Evolutionary conservation across 768 basidiomycete genomes (phyloP).

Genomic region (Leccinum disarticulatum): DNA sequence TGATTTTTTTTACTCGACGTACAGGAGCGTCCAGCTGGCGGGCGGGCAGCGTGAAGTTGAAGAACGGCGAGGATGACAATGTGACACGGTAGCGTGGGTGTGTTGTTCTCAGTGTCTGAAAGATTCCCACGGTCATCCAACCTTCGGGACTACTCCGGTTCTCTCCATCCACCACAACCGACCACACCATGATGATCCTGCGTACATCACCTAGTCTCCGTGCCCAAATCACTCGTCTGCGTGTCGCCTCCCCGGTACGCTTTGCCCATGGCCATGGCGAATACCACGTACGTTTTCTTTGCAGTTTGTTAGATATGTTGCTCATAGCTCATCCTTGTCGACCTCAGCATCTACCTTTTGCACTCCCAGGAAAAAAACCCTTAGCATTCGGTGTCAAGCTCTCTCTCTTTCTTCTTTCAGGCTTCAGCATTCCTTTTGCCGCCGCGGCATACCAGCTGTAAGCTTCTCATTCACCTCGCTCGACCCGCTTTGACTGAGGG

Average conservation of each 20-base stretch:
- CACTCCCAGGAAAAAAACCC: slow-evolving; percentile 51
- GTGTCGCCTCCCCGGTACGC: slow-evolving; percentile 33
- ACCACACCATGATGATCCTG: slow-evolving; percentile 38
- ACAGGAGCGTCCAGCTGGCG: neutral
- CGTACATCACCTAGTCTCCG: slow-evolving; percentile 44
- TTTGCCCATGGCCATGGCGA: slow-evolving; percentile 48
- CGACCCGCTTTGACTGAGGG: neutral
- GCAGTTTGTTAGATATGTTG: neutral
- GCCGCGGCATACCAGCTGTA: slow-evolving; percentile 66
- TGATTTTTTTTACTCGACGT: neutral
- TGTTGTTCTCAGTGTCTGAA: neutral
- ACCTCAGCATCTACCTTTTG: slow-evolving; percentile 55
- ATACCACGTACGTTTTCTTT: slow-evolving; percentile 49
- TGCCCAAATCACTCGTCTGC: slow-evolving; percentile 37
- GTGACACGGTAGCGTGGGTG: neutral
- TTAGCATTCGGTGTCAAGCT: slow-evolving; percentile 39
- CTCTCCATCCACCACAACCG: slow-evolving; percentile 15
- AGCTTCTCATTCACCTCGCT: slow-evolving; percentile 26
- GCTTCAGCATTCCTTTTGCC: slow-evolving; percentile 67
- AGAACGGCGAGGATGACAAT: neutral
- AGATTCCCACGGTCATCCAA: slow-evolving; percentile 20
- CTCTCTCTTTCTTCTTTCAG: slow-evolving; percentile 42
- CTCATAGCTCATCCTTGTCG: slow-evolving; percentile 9
- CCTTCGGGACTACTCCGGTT: slow-evolving; percentile 6
- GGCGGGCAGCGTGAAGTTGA: neutral